Conservation (phyloP, 495 filamentous ascomycete species). For the Gamarada debralockiae region DNA sequence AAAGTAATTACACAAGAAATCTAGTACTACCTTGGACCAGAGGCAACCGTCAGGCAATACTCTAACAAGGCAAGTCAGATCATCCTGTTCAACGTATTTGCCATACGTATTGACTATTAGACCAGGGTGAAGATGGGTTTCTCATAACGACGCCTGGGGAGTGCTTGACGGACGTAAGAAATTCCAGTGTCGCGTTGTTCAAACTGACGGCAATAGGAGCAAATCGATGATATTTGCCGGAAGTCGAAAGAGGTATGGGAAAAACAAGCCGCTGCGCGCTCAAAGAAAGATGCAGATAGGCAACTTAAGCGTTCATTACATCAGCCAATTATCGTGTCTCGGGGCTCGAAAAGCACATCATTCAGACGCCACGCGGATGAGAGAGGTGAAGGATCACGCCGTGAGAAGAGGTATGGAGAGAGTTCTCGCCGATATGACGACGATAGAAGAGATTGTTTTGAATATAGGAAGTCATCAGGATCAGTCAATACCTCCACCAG, state of each 20-base stretch:
- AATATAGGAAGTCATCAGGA: too few relatives aligned
- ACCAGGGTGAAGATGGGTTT: constrained; percentile 52
- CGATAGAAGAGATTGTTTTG: too few relatives aligned
- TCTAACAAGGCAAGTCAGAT: constrained; percentile 39
- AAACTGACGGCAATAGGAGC: too few relatives aligned
- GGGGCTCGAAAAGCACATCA: constrained; percentile 25
- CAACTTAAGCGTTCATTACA: constrained; percentile 51
- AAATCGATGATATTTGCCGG: constrained; percentile 54
- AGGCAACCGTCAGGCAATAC: constrained; percentile 48
- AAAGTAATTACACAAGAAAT: constrained; percentile 54
- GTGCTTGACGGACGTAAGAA: constrained; percentile 51
- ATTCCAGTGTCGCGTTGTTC: too few relatives aligned
- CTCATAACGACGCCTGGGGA: constrained; percentile 49
- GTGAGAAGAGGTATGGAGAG: constrained; percentile 10
- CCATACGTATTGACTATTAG: constrained; percentile 25
- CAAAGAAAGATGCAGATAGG: constrained; percentile 41
- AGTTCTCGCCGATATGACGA: constrained; percentile 6
- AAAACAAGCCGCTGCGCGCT: constrained; percentile 47
- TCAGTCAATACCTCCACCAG: too few relatives aligned
- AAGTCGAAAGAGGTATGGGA: constrained; percentile 55
- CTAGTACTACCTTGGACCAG: constrained; percentile 51
- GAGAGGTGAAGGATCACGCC: constrained; percentile 12
- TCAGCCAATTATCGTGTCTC: constrained; percentile 44
- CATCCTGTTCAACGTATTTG: constrained; percentile 8
- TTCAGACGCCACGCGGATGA: constrained; percentile 15